These are phyloP conservation scores for Lentinula raphanica DNA, from an alignment of 768 basidiomycete genomes.

Conservation along the genomic window DNA sequence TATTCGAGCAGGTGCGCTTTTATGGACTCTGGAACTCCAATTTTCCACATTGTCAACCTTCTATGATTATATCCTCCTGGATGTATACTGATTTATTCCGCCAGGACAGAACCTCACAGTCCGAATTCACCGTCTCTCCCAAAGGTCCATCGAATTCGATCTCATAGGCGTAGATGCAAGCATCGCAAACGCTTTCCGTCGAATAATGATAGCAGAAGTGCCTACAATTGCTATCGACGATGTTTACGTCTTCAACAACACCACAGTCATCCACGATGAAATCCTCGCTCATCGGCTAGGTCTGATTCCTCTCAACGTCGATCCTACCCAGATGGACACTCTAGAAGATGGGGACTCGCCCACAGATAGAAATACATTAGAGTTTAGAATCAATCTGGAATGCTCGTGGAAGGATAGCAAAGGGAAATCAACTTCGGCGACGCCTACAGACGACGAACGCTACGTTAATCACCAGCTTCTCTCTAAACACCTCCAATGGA, in stretches of 20 bases:
- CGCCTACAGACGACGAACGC: slow-evolving; percentile 40
- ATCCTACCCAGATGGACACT: slow-evolving; percentile 70
- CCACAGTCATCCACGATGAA: slow-evolving; percentile 89
- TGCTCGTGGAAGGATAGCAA: slow-evolving; percentile 61
- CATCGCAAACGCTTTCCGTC: slow-evolving; percentile 89
- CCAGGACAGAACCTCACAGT: slow-evolving; percentile 65
- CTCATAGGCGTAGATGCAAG: slow-evolving; percentile 93
- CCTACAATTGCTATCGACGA: slow-evolving; percentile 88
- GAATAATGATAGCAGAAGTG: slow-evolving; percentile 94
- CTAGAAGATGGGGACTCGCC: slow-evolving; percentile 50
- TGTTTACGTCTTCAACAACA: slow-evolving; percentile 94
- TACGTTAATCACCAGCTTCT: slow-evolving; percentile 70
- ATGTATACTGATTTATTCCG: background rate
- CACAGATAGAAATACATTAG: slow-evolving; percentile 87
- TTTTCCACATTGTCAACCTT: background rate
- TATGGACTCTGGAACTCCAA: background rate
- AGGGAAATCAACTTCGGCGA: slow-evolving; percentile 39
- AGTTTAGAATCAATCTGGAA: slow-evolving; percentile 68
- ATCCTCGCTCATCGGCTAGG: slow-evolving; percentile 90
- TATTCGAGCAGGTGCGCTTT: slow-evolving; percentile 66
- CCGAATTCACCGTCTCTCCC: slow-evolving; percentile 72
- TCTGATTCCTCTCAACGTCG: slow-evolving; percentile 81
- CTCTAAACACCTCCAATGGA: slow-evolving; percentile 68
- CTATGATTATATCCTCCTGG: background rate
- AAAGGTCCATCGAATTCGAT: slow-evolving; percentile 88